Conservation (phyloP, 1,284 basidiomycete species). For the Ceratobasidium sp. region DNA sequence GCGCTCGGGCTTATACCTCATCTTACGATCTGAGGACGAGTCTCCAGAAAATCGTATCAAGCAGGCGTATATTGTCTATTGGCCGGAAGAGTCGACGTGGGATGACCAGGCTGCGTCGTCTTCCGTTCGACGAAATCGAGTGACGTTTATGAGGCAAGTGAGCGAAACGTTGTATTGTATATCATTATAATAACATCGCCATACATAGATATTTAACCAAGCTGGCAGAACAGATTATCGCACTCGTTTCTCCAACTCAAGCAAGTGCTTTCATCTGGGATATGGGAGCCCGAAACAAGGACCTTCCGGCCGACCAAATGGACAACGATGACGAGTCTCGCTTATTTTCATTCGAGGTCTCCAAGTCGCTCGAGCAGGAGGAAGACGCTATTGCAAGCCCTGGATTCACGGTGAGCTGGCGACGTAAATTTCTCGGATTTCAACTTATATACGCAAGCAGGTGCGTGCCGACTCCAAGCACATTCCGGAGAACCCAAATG, state of each 20-base stretch:
- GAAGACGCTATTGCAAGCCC: constrained; percentile 59
- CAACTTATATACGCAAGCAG: neutral
- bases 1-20: neutral
- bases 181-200: neutral
- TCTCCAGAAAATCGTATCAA: neutral
- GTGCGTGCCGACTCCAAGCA: neutral
- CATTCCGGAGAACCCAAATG: neutral
- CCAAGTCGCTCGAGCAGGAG: constrained; percentile 67
- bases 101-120: constrained; percentile 60
- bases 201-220: constrained; percentile 45
- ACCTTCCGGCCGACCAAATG: neutral
- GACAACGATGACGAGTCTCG: neutral
- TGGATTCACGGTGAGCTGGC: constrained; percentile 60
- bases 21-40: neutral
- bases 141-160: constrained; percentile 69
- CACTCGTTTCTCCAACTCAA: constrained; percentile 44
- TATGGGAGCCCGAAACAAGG: constrained; percentile 1
- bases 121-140: constrained; percentile 63
- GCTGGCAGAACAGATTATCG: constrained; percentile 46
- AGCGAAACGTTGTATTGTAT: neutral
- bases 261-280: constrained; percentile 44
- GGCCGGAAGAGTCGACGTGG: constrained; percentile 72
- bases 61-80: constrained; percentile 63
- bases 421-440: neutral
- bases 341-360: constrained; percentile 60